Conservation (phyloP, 1,284 basidiomycete species). For the Vanrija humicola region DNA sequence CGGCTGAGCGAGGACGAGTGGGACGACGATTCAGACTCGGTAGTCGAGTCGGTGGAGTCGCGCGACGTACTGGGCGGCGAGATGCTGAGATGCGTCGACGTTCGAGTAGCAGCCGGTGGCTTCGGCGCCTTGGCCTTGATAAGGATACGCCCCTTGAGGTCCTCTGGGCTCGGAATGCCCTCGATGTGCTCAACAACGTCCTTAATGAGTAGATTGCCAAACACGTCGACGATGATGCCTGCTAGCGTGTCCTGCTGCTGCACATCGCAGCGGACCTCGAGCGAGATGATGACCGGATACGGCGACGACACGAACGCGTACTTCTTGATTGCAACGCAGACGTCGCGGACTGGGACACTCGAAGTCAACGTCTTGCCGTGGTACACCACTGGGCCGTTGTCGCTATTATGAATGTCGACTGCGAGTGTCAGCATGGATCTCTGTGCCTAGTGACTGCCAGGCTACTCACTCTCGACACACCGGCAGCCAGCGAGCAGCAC, state of each 20-base stretch:
- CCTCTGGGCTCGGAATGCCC: constrained; percentile 78
- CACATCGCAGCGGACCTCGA: constrained; percentile 84
- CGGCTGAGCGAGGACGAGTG: constrained; percentile 8
- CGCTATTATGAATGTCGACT: constrained; percentile 95
- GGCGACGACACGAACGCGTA: constrained; percentile 92
- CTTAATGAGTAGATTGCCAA: constrained; percentile 70
- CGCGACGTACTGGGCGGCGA: neutral
- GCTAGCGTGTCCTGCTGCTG: constrained; percentile 80
- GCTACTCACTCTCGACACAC: constrained; percentile 76
- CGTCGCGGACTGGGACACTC: constrained; percentile 76
- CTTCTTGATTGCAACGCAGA: constrained; percentile 80
- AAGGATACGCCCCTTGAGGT: constrained; percentile 73
- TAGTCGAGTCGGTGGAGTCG: constrained; percentile 33
- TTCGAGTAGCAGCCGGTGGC: neutral
- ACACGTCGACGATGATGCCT: constrained; percentile 68
- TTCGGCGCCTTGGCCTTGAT: constrained; percentile 64
- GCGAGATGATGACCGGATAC: constrained; percentile 90
- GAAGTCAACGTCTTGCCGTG: constrained; percentile 91
- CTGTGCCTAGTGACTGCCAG: neutral
- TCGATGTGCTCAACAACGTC: constrained; percentile 54
- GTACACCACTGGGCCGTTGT: constrained; percentile 73
- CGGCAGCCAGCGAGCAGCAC: constrained; percentile 86
- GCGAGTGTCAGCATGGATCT: constrained; percentile 7
- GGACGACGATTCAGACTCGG: constrained; percentile 41
- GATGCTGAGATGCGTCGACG: neutral